Conservation (phyloP, 2,329 filamentous ascomycete genomes). For the Fonsecaea nubica region DNA sequence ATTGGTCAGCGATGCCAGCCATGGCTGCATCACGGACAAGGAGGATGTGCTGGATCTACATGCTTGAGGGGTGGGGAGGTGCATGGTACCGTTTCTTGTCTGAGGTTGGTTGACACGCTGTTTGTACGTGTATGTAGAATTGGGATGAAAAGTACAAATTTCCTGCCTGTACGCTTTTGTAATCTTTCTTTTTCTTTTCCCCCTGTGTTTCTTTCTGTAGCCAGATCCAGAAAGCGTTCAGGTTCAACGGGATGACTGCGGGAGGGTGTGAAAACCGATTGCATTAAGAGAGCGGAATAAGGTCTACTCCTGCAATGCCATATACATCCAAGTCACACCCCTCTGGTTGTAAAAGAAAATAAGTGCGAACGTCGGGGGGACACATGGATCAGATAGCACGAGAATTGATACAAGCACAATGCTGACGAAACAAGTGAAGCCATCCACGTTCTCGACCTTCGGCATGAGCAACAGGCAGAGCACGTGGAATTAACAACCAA, state of each 20-base stretch:
- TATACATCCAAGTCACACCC: slow-evolving; percentile 8
- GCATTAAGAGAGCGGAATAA: not conserved
- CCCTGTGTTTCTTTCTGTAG: slow-evolving; percentile 13
- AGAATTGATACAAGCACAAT: not conserved
- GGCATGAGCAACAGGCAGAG: slow-evolving; percentile 2
- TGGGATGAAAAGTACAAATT: not conserved
- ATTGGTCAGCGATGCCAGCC: slow-evolving; percentile 55
- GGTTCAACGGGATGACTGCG: not conserved
- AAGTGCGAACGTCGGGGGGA: not conserved
- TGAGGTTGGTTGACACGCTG: too few species aligned
- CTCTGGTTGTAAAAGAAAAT: not conserved
- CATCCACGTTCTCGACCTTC: slow-evolving; percentile 17
- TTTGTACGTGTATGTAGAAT: too few species aligned
- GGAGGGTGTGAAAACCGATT: not conserved
- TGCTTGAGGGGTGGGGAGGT: slow-evolving; percentile 9
- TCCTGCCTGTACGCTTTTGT: not conserved
- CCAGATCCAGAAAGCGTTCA: not conserved
- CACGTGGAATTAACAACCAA: not conserved
- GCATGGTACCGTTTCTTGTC: too few species aligned
- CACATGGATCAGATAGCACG: slow-evolving; percentile 4
- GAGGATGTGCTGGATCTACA: slow-evolving; percentile 31
- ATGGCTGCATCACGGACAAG: slow-evolving; percentile 56
- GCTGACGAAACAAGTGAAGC: slow-evolving; percentile 7
- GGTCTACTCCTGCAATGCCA: not conserved
- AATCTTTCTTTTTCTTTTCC: not conserved